These are phyloP conservation scores for Agaricus sinodeliciosus DNA, from an alignment of 768 basidiomycete genomes.

Conservation along the genomic window DNA sequence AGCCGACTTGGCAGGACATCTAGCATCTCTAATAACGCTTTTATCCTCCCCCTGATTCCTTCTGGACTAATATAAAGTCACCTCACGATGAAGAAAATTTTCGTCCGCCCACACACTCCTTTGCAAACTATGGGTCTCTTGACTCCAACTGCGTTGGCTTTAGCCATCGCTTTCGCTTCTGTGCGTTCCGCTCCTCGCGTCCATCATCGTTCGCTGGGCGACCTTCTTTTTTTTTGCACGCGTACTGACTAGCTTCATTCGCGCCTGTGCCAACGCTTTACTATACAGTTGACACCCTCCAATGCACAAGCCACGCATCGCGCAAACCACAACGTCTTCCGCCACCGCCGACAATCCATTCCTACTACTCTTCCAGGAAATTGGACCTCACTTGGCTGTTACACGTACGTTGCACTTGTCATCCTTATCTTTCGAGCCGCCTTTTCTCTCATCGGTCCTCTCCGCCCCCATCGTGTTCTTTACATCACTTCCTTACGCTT, in stretches of 20 bases:
- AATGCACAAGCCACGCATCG: slow-evolving; percentile 17
- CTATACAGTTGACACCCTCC: slow-evolving; percentile 1
- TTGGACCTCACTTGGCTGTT: slow-evolving; percentile 59
- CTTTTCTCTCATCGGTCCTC: background rate
- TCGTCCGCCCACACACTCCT: slow-evolving; percentile 11
- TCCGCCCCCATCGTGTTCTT: background rate
- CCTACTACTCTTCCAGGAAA: slow-evolving; percentile 39
- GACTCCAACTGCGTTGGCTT: slow-evolving; percentile 24
- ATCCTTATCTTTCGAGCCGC: slow-evolving; percentile 2
- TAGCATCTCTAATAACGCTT: background rate
- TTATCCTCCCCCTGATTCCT: background rate
- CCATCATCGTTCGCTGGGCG: background rate
- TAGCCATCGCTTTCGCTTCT: slow-evolving; percentile 30
- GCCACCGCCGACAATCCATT: slow-evolving; percentile 33
- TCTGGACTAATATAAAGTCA: slow-evolving; percentile 4
- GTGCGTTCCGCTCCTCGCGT: slow-evolving; percentile 22
- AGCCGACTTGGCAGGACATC: slow-evolving; percentile 16
- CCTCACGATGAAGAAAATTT: background rate
- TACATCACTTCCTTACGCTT: slow-evolving; percentile 5
- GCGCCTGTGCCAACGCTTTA: background rate
- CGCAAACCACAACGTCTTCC: slow-evolving; percentile 14
- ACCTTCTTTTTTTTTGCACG: background rate
- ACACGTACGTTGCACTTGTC: slow-evolving; percentile 35
- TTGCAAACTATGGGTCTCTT: slow-evolving; percentile 25
- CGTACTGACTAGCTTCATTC: background rate